Conservation (phyloP, 2,329 filamentous ascomycete genomes). For the Coleophoma cylindrospora region DNA sequence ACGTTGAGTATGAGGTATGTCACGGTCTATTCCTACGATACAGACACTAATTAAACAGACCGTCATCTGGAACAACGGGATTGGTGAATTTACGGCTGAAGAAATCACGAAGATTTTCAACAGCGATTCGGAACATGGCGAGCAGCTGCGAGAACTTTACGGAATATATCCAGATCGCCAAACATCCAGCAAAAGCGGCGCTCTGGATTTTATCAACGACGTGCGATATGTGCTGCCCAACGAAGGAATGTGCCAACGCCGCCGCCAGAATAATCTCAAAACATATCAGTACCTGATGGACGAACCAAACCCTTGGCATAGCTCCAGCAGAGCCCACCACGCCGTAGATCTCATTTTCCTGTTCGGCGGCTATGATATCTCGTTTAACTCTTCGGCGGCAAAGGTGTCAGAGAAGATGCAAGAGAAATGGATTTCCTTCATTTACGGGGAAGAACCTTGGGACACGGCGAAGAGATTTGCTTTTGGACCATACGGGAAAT, state of each 20-base stretch:
- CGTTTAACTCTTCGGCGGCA: slow-evolving; percentile 28
- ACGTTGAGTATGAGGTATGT: slow-evolving; percentile 36
- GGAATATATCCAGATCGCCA: slow-evolving; percentile 33
- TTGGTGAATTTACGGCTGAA: slow-evolving; percentile 29
- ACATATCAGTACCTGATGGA: slow-evolving; percentile 36
- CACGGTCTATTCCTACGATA: not conserved
- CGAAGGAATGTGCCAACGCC: slow-evolving; percentile 8
- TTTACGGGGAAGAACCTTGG: slow-evolving; percentile 33
- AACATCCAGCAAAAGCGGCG: slow-evolving; percentile 33
- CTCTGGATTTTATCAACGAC: slow-evolving; percentile 33
- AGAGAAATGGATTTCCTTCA: slow-evolving; percentile 33
- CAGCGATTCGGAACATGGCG: slow-evolving; percentile 19
- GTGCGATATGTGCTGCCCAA: slow-evolving; percentile 25
- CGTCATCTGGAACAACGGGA: slow-evolving; percentile 37
- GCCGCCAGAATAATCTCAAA: slow-evolving; percentile 14
- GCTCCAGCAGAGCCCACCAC: slow-evolving; percentile 39
- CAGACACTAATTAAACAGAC: slow-evolving; percentile 24
- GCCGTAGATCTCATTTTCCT: slow-evolving; percentile 40
- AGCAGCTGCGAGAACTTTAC: slow-evolving; percentile 32
- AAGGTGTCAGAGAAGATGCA: slow-evolving; percentile 31
- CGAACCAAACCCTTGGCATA: slow-evolving; percentile 41
- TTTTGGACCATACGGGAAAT: slow-evolving; percentile 34
- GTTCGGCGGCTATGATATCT: slow-evolving; percentile 34
- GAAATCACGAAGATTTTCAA: slow-evolving; percentile 30
- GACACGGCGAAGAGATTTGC: slow-evolving; percentile 24